phyloP scores from a whole-genome alignment of 192 early-diverging fungal species.

The Pilobolus umbonatus region DNA sequence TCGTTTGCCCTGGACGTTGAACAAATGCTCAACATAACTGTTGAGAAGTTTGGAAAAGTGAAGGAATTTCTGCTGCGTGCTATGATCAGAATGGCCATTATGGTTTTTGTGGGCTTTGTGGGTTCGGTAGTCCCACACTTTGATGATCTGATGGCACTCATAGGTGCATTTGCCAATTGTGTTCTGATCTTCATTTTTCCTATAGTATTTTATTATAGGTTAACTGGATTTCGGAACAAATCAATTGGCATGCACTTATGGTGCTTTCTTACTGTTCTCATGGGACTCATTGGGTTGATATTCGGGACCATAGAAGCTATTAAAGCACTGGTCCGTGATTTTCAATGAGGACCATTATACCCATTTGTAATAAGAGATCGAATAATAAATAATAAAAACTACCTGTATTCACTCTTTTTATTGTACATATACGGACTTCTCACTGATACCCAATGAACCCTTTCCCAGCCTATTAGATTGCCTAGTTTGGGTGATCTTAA shows the following conservation, averaged over 20 bases:
- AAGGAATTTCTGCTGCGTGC: slow-evolving; percentile 56
- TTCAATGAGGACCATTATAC: neutral
- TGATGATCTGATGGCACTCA: slow-evolving; percentile 68
- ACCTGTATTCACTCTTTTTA: too few relatives aligned
- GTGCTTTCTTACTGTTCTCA: slow-evolving; percentile 48
- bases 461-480: too few relatives aligned
- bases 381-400: too few relatives aligned
- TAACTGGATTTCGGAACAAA: slow-evolving; percentile 54
- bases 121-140: slow-evolving; percentile 75
- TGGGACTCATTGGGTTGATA: slow-evolving; percentile 59
- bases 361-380: too few relatives aligned
- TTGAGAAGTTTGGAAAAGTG: slow-evolving; percentile 41
- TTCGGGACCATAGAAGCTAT: slow-evolving; percentile 65
- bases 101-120: slow-evolving; percentile 50
- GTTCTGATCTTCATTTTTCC: slow-evolving; percentile 82
- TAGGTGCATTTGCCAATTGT: slow-evolving; percentile 74
- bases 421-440: too few relatives aligned
- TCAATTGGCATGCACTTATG: slow-evolving; percentile 41
- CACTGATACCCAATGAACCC: too few relatives aligned
- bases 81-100: slow-evolving; percentile 48
- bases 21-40: slow-evolving; percentile 57
- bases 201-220: slow-evolving; percentile 68
- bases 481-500: too few relatives aligned
- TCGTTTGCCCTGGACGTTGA: slow-evolving; percentile 75
- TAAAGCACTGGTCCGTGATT: slow-evolving; percentile 40